Base-by-base conservation (phyloP, 768 basidiomycete genomes). In the Tephrocybe sp. region DNA sequence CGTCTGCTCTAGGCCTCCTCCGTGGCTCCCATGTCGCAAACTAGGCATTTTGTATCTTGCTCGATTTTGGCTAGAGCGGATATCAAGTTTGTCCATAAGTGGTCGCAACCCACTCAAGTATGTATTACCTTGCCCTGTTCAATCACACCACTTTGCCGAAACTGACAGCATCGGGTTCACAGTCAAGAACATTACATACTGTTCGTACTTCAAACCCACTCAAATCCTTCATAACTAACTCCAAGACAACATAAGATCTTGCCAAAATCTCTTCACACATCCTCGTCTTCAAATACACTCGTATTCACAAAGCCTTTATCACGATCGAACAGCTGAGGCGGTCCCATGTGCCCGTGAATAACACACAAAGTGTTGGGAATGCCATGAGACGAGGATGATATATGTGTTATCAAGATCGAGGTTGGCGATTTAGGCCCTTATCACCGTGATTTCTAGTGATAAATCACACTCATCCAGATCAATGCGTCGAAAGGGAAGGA, bases 61-160 rank as follows among this genome's bases (percentile, higher is more conserved):
- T n/a, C n/a, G n/a, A n/a, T n/a, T n/a, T n/a, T n/a, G n/a, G n/a
- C n/a, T n/a, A n/a, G n/a, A n/a, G n/a, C n/a, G n/a, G n/a, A n/a
- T n/a, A n/a, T n/a, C n/a, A n/a, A n/a, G n/a, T n/a, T n/a, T n/a
- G n/a, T n/a, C n/a, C n/a, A n/a, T n/a, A n/a, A 9, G 78, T 97
- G 8, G 92, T 98, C 2, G 86, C 95, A 2, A 98, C 94, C 1
- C 94, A 98, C 69, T 90, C 91, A 1, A 86, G 91, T 92, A 59
- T 59, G 87, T 73, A n/a, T 21, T 37, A 5, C 16, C 19, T 46
- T 28, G n/a, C n/a, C n/a, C n/a, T n/a, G n/a, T n/a, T n/a, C n/a
- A 28, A 36, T n/a, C n/a, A n/a, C n/a, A n/a, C n/a, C 27, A 36
- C 21, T 46, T 12, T 24, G n/a, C 15, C 31, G 34, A 19, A 18